Evolutionary conservation across 352 stramenopile genomes (phyloP).

Genomic region (Phytophthora palmivora): DNA sequence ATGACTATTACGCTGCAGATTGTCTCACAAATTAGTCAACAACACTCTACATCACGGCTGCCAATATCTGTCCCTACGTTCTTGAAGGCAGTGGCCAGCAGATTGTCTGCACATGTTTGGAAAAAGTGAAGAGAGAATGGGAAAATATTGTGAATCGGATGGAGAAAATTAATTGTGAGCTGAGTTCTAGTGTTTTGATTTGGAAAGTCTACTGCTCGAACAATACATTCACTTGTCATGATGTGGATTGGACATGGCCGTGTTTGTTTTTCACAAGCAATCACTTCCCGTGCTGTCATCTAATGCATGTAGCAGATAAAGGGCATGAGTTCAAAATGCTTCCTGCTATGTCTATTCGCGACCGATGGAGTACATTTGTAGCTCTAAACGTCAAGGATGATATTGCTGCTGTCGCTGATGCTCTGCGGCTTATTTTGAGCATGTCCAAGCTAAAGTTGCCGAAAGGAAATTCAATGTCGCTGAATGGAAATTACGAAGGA

Average conservation of each 20-base stretch:
- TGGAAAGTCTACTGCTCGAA: conserved; percentile 2
- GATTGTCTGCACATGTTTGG: conserved; percentile 1
- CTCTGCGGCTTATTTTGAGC: neutral
- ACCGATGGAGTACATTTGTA: conserved; percentile 6
- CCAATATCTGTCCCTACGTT: conserved; percentile 1
- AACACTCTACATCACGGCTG: conserved; percentile 7
- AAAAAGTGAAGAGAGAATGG: conserved; percentile 15
- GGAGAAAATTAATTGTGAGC: conserved; percentile 24
- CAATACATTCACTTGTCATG: neutral
- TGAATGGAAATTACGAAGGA: too few relatives aligned
- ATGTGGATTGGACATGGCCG: conserved; percentile 3
- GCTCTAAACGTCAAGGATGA: conserved; percentile 2
- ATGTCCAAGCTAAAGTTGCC: conserved; percentile 21
- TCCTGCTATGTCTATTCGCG: conserved; percentile 1
- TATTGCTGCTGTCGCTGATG: neutral
- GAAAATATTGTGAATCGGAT: conserved; percentile 16
- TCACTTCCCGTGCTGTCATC: conserved; percentile 7
- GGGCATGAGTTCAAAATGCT: conserved; percentile 7
- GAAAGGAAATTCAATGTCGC: conserved; percentile 17
- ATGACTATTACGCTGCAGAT: conserved; percentile 13
- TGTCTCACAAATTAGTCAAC: neutral
- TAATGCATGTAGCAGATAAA: too few relatives aligned
- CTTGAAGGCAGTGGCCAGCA: conserved; percentile 1
- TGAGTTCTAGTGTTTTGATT: conserved; percentile 18
- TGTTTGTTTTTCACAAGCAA: conserved; percentile 12